Evolutionary conservation across 345 rosid genomes (phyloP).

Genomic region (Eucalyptus sp.): DNA sequence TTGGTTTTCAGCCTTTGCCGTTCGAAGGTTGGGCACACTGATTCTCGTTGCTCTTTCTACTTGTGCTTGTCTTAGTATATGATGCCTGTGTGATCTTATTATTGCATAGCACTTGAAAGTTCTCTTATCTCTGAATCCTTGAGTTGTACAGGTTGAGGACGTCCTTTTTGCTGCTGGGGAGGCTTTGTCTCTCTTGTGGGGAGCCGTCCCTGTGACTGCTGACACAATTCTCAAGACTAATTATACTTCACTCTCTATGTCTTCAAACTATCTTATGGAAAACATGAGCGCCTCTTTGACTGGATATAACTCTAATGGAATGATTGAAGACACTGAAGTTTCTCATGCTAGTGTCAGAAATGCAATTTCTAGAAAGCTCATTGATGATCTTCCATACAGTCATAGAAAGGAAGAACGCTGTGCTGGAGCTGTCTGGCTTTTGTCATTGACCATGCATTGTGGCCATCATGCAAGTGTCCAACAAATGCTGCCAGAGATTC

Average conservation of each 20-base stretch:
- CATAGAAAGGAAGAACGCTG: conserved; percentile 89
- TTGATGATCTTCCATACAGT: conserved; percentile 70
- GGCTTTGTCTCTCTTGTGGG: conserved; percentile 89
- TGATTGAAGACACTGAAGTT: conserved; percentile 29
- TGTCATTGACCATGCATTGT: conserved; percentile 81
- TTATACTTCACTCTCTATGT: conserved; percentile 74
- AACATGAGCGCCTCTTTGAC: conserved; percentile 44
- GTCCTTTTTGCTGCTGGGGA: conserved; percentile 92
- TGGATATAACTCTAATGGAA: conserved; percentile 18
- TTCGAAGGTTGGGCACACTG: conserved; percentile 55
- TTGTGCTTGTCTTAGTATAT: background rate
- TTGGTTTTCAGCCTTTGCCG: conserved; percentile 72
- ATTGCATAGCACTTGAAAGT: background rate
- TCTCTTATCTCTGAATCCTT: background rate
- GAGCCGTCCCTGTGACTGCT: conserved; percentile 72
- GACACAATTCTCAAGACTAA: conserved; percentile 75
- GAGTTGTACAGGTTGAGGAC: conserved; percentile 72
- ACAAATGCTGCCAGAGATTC: conserved; percentile 81
- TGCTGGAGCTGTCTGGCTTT: conserved; percentile 89
- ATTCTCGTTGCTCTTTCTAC: background rate
- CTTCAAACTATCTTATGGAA: conserved; percentile 75
- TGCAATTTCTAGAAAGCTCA: conserved; percentile 53
- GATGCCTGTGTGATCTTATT: background rate
- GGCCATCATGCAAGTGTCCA: conserved; percentile 73
- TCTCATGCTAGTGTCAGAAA: conserved; percentile 42